Evolutionary conservation across 495 filamentous ascomycete species (phyloP).

Genomic region (Corynascus novoguineensis): DNA sequence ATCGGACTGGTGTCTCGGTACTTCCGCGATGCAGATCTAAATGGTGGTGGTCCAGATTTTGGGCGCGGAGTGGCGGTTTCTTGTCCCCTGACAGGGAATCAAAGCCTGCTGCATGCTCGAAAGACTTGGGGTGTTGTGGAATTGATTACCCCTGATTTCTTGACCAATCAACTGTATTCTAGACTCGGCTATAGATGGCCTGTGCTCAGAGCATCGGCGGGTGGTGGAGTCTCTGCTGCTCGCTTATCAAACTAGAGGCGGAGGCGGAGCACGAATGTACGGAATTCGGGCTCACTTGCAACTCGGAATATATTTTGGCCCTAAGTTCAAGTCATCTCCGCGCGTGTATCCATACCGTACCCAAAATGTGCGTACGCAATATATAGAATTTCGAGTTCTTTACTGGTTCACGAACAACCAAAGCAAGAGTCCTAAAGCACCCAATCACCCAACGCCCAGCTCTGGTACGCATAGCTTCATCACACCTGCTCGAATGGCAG

Average conservation of each 20-base stretch:
- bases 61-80: slow-evolving; percentile 13
- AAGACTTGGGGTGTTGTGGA: slow-evolving; percentile 6
- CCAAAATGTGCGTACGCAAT: no score
- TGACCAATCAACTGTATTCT: slow-evolving; percentile 9
- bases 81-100: slow-evolving; percentile 13
- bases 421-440: no score
- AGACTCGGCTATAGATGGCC: not conserved
- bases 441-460: no score
- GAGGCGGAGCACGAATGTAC: no score
- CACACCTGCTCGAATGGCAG: not conserved
- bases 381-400: no score
- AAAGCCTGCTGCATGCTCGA: slow-evolving; percentile 12
- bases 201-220: slow-evolving; percentile 2
- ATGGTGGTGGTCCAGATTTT: slow-evolving; percentile 13
- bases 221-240: slow-evolving; percentile 6
- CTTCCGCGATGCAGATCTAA: slow-evolving; percentile 2
- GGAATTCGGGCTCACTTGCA: no score
- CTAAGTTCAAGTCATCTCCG: no score
- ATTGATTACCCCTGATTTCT: slow-evolving; percentile 21
- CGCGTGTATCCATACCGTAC: no score
- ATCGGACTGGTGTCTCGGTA: not conserved
- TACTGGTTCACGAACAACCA: no score
- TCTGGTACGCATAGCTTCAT: no score
- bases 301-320: no score
- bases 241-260: no score